A percentile compares a stretch with the other conserved stretches of the same genome.
These are phyloP conservation scores for Zygosaccharomyces sapae DNA, from an alignment of 1,139 yeast genomes.

Conservation along the genomic window DNA sequence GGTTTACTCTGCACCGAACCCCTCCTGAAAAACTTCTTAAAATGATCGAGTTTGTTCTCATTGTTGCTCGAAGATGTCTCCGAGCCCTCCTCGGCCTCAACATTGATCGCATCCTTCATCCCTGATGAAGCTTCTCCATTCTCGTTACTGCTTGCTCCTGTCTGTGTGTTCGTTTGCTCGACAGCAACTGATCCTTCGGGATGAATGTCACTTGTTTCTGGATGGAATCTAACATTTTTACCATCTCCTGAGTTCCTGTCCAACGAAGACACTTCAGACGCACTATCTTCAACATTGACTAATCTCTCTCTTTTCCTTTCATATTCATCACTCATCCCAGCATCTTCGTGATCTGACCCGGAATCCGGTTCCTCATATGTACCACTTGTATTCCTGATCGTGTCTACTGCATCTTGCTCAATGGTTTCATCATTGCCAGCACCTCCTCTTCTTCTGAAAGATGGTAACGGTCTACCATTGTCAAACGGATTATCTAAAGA, in stretches of 20 bases:
- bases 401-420: conserved; percentile 23
- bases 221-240: conserved; percentile 17
- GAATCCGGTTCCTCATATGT: conserved; percentile 18
- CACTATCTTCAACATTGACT: conserved; percentile 6
- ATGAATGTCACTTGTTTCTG: conserved; percentile 1
- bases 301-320: conserved; percentile 9
- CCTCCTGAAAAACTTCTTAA: conserved; percentile 29
- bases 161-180: too few species aligned
- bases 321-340: conserved; percentile 9
- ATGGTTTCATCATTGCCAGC: conserved; percentile 12
- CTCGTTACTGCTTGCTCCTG: not conserved
- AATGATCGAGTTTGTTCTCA: conserved; percentile 23
- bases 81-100: conserved; percentile 9
- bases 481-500: not conserved
- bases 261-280: conserved; percentile 6
- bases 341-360: conserved; percentile 18
- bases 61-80: conserved; percentile 15
- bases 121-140: conserved; percentile 2
- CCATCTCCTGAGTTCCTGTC: conserved; percentile 8
- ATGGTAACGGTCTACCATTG: conserved; percentile 6
- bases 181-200: conserved; percentile 2
- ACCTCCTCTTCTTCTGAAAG: conserved; percentile 9
- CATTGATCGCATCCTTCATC: not conserved
- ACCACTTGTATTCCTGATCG: conserved; percentile 21
- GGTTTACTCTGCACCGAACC: conserved; percentile 17